Base-by-base conservation (phyloP, 495 filamentous ascomycete species). In the Friedmanniomyces endolithicus region DNA sequence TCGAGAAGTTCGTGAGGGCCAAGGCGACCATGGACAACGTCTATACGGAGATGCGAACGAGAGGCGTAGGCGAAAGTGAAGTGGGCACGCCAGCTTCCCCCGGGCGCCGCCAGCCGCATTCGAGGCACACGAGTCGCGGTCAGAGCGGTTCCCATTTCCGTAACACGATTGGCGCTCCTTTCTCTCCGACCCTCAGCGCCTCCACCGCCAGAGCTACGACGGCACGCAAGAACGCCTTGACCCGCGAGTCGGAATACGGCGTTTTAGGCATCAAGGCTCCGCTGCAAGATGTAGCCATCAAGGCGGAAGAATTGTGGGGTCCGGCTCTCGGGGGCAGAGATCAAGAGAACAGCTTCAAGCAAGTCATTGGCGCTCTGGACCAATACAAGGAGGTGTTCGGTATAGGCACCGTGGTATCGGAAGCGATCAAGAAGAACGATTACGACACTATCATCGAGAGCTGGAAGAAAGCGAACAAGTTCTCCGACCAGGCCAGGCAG, bases 11-110 rank as follows among this genome's bases (percentile, higher is more conserved):
- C 69, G 90, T 98, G 31, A 81, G 85, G 11, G 92, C 94, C 7
- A 98, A 98, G 66, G 85, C 88, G 2, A 96, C 89, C 7, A 97
- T 98, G 58, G 92, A 98, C 70, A 89, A 89, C 72, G 92, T 98
- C 35, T 98, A 98, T 69, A 89, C 79, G 34, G 94, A 97, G 69
- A 97, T 98, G 92, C 88, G 89, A 49, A 88, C 86, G 50, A 84
- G 88, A 62, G 88, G 87, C 2, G 75, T 70, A n/a, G n/a, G n/a
- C n/a, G n/a, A n/a, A n/a, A n/a, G n/a, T n/a, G n/a, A n/a, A n/a
- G n/a, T n/a, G n/a, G n/a, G n/a, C n/a, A n/a, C n/a, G n/a, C n/a
- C n/a, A n/a, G 17, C 7, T 22, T 29, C 17, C 3, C 17, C 53
- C 6, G 33, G 20, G 20, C 69, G 79, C 25, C 39, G 51, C 14